Conservation (phyloP, 306 rosid species). For the Medicago arabica region DNA sequence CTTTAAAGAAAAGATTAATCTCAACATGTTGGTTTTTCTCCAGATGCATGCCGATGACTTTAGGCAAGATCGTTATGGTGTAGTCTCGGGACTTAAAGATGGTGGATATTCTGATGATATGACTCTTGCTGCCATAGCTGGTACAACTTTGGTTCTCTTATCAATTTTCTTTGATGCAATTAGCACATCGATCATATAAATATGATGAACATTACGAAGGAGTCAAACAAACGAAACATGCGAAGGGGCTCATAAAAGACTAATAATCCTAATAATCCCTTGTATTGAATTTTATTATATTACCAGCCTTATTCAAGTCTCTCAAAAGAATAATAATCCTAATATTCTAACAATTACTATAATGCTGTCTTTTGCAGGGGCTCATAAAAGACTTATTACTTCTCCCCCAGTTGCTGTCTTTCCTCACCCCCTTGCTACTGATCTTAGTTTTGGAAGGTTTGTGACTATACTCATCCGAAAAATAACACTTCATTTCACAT, state of each 20-base stretch:
- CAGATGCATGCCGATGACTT: slow-evolving; percentile 99
- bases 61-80: slow-evolving; percentile 78
- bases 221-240: too few relatives aligned
- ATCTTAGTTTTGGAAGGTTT: slow-evolving; percentile 90
- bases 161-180: slow-evolving; percentile 18
- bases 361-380: slow-evolving; percentile 62
- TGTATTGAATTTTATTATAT: slow-evolving; percentile 9
- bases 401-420: slow-evolving; percentile 97
- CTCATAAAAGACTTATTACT: slow-evolving; percentile 88
- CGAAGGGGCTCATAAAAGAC: slow-evolving; percentile 74
- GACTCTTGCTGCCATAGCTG: slow-evolving; percentile 97
- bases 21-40: slow-evolving; percentile 48
- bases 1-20: slow-evolving; percentile 37
- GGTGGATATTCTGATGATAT: slow-evolving; percentile 99
- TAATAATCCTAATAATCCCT: slow-evolving; percentile 4
- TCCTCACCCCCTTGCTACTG: slow-evolving; percentile 98
- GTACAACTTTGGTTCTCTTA: slow-evolving; percentile 53
- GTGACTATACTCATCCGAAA: slow-evolving; percentile 37
- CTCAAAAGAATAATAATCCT: slow-evolving; percentile 23
- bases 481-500: slow-evolving; percentile 23
- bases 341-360: slow-evolving; percentile 29
- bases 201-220: too few relatives aligned
- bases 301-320: slow-evolving; percentile 9
- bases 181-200: background rate
- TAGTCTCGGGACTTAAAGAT: slow-evolving; percentile 83